Evolutionary conservation across 2,329 filamentous ascomycete species (phyloP), one percentile per base, ranked within the genome.

Genomic region (Colletotrichum tofieldiae): DNA sequence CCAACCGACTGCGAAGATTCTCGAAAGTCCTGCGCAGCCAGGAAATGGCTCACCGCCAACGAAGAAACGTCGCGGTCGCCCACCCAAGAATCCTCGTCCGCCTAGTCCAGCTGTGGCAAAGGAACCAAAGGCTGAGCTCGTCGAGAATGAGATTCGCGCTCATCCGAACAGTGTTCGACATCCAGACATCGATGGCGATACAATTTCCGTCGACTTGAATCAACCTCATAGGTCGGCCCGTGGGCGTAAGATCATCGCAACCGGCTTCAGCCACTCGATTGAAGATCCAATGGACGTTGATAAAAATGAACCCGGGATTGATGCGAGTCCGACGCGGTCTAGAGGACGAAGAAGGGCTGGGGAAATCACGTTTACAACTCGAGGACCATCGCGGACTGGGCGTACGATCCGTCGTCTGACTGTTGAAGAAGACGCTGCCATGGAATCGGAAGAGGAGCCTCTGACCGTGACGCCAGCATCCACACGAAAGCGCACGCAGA

Each of bases 21-120:
- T 26, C 12, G 37, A 12, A 45, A 16, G 12, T n/a, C 5, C n/a
- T 35, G 45, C 18, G 23, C 58, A 54, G 16, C 16, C 29, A 49
- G 54, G 56, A 7, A 18, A 51, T 3, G 45, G 20, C 23, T 41
- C 54, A 32, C 45, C 70, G 26, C 54, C 67, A 20, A 59, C n/a
- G 5, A 72, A 72, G 52, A 73, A 73, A 29, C 67, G 67, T 32
- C 71, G 71, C 16, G 71, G 71, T 37, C 67, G 71, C 18, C 71
- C 71, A 12, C 71, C 71, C 14, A 73, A 73, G 26, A 60, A 70
- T 18, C 70, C 65, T 41, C 66, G 65, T 14, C 70, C 70, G 29
- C 29, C 23, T 35, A 70, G 54, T 23, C 54, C 65, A 8, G 47
- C n/a, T 20, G 47, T 16, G 29, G 45, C 49, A 41, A 45, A 45